Base-by-base conservation (phyloP, 176 grass and related monocot genomes). In the Miscanthus lutarioriparius region DNA sequence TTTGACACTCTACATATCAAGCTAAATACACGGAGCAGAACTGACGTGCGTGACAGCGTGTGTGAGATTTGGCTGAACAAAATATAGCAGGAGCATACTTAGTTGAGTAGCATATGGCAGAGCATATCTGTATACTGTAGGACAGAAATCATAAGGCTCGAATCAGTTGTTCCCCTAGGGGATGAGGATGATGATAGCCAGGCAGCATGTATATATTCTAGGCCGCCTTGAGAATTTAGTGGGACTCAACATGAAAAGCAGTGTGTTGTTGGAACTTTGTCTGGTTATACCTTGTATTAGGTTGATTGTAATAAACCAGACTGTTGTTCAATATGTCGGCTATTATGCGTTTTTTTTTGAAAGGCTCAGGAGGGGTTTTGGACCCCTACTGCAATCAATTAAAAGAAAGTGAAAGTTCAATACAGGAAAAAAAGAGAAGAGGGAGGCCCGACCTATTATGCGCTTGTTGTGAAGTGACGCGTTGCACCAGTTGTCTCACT, bases 201-300 rank as follows among this genome's bases (percentile, higher is more conserved):
- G 73, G 58, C 27, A 22, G 26, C 87, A 7, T 74, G 80, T 90
- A 86, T 67, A 85, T 86, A 76, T 64, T 81, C 28, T 81, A 72
- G 58, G 73, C n/a, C 54, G 66, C 56, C 3, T 36, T 78, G 33
- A 48, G 33, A 82, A 37, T 65, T 22, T 81, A 30, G 32, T 78
- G 73, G 74, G 25, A 27, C 45, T 19, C 41, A 30, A 27, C 61
- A 43, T 72, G 64, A 27, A 35, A 85, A 48, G 67, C 41, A 10
- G 23, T 59, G 28, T 28, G 44, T 43, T 75, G 26, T 13, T 40
- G 17, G 16, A 28, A 72, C 77, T 19, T 63, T 37, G 12, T 73
- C 45, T 81, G 25, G 37, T 37, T n/a, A 54, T 44, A 16, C 30
- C 35, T 35, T 20, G n/a, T 17, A 19, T 14, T 44, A 28, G 20